Percentiles rank a stretch among this genome's conserved stretches.
Evolutionary conservation across 495 filamentous ascomycete genomes (phyloP).

Genomic region (Pyrenula massariospora): DNA sequence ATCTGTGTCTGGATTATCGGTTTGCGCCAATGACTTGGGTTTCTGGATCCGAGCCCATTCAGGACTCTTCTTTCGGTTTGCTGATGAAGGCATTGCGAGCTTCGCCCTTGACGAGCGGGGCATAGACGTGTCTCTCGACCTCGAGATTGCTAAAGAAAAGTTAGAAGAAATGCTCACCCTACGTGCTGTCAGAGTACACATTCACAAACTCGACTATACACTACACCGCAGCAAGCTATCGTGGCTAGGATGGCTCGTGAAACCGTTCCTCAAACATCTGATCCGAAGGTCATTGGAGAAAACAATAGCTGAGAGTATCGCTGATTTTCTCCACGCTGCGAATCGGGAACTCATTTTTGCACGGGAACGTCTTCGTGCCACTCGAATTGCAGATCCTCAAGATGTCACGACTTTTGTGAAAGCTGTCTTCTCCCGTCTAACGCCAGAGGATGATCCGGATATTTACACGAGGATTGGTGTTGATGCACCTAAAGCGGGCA

Average conservation of each 20-base stretch:
- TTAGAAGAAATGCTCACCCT: slow-evolving; percentile 75
- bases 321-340: slow-evolving; percentile 51
- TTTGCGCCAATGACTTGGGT: slow-evolving; percentile 75
- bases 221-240: slow-evolving; percentile 64
- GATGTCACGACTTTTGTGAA: slow-evolving; percentile 71
- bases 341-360: slow-evolving; percentile 84
- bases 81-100: slow-evolving; percentile 72
- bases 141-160: slow-evolving; percentile 63
- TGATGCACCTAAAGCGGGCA: slow-evolving; percentile 44
- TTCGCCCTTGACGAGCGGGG: slow-evolving; percentile 77
- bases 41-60: slow-evolving; percentile 64
- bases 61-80: slow-evolving; percentile 52
- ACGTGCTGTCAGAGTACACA: slow-evolving; percentile 58
- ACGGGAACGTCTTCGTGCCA: slow-evolving; percentile 73
- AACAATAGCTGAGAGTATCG: slow-evolving; percentile 62
- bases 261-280: slow-evolving; percentile 71
- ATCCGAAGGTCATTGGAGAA: slow-evolving; percentile 68
- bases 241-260: slow-evolving; percentile 70
- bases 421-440: slow-evolving; percentile 64
- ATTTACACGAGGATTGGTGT: slow-evolving; percentile 60
- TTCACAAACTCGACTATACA: slow-evolving; percentile 77
- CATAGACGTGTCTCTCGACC: slow-evolving; percentile 71
- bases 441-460: slow-evolving; percentile 60
- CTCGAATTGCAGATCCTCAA: slow-evolving; percentile 67
- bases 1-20: slow-evolving; percentile 65